phyloP scores from a whole-genome alignment of 176 grass and related monocot species.

The Areca catechu region DNA sequence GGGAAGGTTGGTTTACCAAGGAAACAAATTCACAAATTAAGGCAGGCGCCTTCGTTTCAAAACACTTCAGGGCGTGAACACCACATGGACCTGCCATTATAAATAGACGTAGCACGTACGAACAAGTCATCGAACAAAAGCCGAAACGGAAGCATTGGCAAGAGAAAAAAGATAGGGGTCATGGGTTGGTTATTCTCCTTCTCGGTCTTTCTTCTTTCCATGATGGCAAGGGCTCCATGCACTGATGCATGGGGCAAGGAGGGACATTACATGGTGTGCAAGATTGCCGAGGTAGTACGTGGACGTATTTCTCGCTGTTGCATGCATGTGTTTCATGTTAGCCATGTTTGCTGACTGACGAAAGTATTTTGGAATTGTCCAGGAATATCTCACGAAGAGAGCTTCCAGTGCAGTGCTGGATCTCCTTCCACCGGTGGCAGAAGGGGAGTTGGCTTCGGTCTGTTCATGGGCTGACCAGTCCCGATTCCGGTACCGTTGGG shows the following conservation, averaged over 20 bases:
- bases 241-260: conserved; percentile 76
- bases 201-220: conserved; percentile 21
- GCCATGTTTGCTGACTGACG: too few relatives aligned
- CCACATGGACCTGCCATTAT: too few relatives aligned
- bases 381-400: conserved; percentile 61
- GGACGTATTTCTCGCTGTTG: too few relatives aligned
- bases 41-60: too few relatives aligned
- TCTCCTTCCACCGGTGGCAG: conserved; percentile 52
- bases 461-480: conserved; percentile 78
- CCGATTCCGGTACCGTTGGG: conserved; percentile 63
- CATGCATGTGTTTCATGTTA: too few relatives aligned
- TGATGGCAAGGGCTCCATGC: conserved; percentile 12
- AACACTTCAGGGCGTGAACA: too few relatives aligned
- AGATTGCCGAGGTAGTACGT: conserved; percentile 63
- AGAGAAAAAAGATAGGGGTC: too few relatives aligned
- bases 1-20: too few relatives aligned
- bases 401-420: conserved; percentile 49
- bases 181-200: conserved; percentile 13
- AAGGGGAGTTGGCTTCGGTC: conserved; percentile 60
- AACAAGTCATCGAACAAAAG: too few relatives aligned
- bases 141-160: too few relatives aligned
- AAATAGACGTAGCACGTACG: too few relatives aligned
- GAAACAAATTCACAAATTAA: too few relatives aligned
- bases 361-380: not conserved
- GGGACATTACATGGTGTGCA: conserved; percentile 91